Conservation (phyloP, 257 asterid species). For the Solanum appendiculatum region DNA sequence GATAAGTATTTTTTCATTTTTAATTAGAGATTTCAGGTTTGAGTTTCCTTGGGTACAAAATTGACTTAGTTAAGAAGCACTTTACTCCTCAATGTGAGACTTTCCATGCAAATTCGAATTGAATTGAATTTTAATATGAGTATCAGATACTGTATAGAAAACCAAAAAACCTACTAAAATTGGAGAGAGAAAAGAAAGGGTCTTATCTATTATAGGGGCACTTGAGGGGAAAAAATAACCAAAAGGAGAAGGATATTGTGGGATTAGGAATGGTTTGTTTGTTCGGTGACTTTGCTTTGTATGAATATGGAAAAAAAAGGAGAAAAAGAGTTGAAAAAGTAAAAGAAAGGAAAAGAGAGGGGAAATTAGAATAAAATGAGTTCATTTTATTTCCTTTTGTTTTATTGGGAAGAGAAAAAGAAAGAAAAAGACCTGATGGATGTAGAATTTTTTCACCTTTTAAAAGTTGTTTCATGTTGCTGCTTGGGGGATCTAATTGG, state of each 20-base stretch:
- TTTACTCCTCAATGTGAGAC: background rate
- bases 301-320: background rate
- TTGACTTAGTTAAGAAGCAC: no score
- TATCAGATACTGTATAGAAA: no score
- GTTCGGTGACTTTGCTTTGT: conserved; percentile 1
- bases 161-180: background rate
- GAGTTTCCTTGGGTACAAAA: no score
- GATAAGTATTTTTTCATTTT: background rate
- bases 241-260: background rate
- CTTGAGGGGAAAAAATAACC: background rate
- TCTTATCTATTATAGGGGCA: background rate
- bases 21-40: no score
- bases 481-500: background rate
- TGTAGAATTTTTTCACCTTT: background rate
- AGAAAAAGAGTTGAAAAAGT: background rate
- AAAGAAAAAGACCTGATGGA: background rate
- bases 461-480: background rate
- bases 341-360: background rate
- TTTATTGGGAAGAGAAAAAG: background rate
- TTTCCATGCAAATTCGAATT: no score
- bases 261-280: background rate
- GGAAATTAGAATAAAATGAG: conserved; percentile 6
- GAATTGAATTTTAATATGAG: rapidly evolving
- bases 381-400: background rate
- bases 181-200: background rate